Evolutionary conservation across 352 stramenopile species (phyloP).

Genomic region (Ochromonadaceae sp.): DNA sequence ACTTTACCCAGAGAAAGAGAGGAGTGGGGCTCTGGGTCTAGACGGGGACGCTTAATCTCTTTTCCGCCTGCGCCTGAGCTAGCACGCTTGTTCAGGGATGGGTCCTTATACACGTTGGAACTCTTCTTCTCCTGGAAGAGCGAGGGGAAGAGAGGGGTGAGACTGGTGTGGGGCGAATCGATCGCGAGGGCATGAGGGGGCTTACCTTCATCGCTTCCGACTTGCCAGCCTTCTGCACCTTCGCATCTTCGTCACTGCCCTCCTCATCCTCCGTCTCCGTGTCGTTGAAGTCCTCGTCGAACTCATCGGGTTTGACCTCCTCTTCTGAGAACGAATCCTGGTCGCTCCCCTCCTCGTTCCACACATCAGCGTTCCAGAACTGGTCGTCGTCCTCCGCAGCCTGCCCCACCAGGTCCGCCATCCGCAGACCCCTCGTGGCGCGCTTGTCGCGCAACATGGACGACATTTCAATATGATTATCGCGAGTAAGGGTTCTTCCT

Average conservation of each 20-base stretch:
- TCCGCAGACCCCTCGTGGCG: slow-evolving; percentile 11
- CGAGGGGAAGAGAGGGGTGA: too few species aligned
- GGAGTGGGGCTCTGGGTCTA: too few species aligned
- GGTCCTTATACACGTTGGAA: too few species aligned
- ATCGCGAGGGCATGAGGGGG: too few species aligned
- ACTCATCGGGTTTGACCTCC: slow-evolving; percentile 15
- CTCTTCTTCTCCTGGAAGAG: too few species aligned
- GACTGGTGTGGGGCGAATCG: too few species aligned
- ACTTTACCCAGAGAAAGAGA: too few species aligned
- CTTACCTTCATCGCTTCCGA: neutral
- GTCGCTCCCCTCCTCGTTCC: slow-evolving; percentile 15
- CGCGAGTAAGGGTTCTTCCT: too few species aligned
- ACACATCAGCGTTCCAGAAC: slow-evolving; percentile 8
- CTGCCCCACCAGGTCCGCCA: slow-evolving; percentile 7
- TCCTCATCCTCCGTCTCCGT: slow-evolving; percentile 14
- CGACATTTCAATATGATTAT: too few species aligned
- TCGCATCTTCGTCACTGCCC: slow-evolving; percentile 16
- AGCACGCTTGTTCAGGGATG: too few species aligned
- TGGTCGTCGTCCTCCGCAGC: slow-evolving; percentile 15
- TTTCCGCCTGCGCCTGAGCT: too few species aligned
- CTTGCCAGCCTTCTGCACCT: neutral
- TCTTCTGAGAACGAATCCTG: slow-evolving; percentile 8
- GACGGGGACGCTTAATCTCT: too few species aligned
- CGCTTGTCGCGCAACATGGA: slow-evolving; percentile 13
- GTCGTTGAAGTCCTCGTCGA: slow-evolving; percentile 21